phyloP scores from a whole-genome alignment of 1,139 yeast genomes.

The Oligophagozyma castellii region DNA sequence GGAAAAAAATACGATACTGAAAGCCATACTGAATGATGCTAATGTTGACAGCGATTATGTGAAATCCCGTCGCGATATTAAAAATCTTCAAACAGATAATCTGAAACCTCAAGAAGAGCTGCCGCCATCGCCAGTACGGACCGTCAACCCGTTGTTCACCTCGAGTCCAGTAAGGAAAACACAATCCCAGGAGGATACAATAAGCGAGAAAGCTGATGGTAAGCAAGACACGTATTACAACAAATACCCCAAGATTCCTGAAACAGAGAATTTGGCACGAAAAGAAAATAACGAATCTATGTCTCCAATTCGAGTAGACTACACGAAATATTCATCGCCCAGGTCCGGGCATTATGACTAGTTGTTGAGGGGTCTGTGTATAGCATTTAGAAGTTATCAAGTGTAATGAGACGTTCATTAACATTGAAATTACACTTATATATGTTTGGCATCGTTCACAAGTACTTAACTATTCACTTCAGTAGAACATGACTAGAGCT shows the following conservation, averaged over 20 bases:
- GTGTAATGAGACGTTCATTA: too few relatives aligned
- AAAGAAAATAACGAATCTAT: slow-evolving; percentile 10
- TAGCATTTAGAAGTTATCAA: too few relatives aligned
- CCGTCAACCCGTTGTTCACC: slow-evolving; percentile 22
- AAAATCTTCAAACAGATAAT: slow-evolving; percentile 18
- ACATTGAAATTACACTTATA: too few relatives aligned
- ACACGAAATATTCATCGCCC: slow-evolving; percentile 16
- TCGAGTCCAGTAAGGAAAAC: slow-evolving; percentile 22
- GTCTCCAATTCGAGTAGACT: slow-evolving; percentile 19
- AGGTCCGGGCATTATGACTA: too few relatives aligned
- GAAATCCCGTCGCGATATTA: slow-evolving; percentile 21
- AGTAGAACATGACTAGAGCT: too few relatives aligned
- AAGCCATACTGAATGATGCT: slow-evolving; percentile 22
- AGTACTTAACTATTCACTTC: too few relatives aligned
- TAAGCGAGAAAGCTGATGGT: slow-evolving; percentile 1
- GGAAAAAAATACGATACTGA: slow-evolving; percentile 19
- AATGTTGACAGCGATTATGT: slow-evolving; percentile 22
- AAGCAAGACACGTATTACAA: slow-evolving; percentile 12
- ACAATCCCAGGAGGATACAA: slow-evolving; percentile 1
- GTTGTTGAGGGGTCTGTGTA: too few relatives aligned
- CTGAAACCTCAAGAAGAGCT: slow-evolving; percentile 17
- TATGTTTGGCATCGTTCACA: too few relatives aligned
- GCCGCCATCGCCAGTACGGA: slow-evolving; percentile 23
- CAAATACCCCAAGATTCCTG: slow-evolving; percentile 22
- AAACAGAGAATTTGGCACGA: slow-evolving; percentile 15